Base-by-base conservation (phyloP, 2,329 filamentous ascomycete species). In the Penicillium sp. region DNA sequence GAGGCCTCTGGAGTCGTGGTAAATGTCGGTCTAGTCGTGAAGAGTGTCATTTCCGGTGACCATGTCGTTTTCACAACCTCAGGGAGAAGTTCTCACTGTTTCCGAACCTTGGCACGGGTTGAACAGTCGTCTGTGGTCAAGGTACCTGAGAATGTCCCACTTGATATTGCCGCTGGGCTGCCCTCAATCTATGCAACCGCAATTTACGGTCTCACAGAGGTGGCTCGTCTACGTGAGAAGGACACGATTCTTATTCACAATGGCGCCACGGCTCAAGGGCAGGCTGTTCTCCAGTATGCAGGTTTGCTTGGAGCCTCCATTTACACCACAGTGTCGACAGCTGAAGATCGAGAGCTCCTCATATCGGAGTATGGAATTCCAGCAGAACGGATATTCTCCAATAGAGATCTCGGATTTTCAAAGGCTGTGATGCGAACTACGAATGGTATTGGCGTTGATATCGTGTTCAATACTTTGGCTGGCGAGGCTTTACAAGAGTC, bases 201-300 rank as follows among this genome's bases (percentile, higher is more conserved):
- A 12, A 22, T 62, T 3, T 55, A 61, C 27, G 57, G 57, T 14
- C 54, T 65, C 7, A 7, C 15, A 0, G 35, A 60, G 4, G 43
- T 57, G 22, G 61, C 59, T 2, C 26, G 42, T 15, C 44, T 62
- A 5, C 14, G 18, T 25, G 23, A 53, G 1, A 41, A 20, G 5
- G 29, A 59, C 12, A 55, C 45, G 4, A 29, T 69, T 5, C 40
- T 69, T 8, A 66, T 69, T 31, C 60, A 69, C 23, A 49, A 47
- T 1, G 64, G 54, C 25, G 53, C 53, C 22, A 25, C 53, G 12
- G 57, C 51, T 33, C 33, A 64, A 6, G 63, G 67, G 9, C 60
- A 62, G 41, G 64, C 64, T 20, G 65, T 63, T 2, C 61, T 69
- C 20, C 65, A 67, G 40, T 63, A 61, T 49, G 66, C 67, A 22